These are phyloP conservation scores for Anaeramoeba ignava DNA, from an alignment of 78 protist species.

Conservation along the genomic window DNA sequence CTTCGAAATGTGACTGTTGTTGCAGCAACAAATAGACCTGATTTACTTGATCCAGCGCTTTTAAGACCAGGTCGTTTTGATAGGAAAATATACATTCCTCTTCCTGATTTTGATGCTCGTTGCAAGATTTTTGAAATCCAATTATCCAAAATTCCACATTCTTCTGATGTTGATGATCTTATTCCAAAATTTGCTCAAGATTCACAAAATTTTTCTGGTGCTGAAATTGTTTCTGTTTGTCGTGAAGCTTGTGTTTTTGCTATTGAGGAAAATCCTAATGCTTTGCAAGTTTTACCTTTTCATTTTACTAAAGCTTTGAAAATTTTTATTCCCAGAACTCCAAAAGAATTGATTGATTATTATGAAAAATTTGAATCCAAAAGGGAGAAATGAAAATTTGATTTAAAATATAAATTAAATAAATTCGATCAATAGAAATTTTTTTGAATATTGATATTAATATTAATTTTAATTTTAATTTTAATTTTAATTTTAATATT, in stretches of 20 bases:
- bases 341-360: too few species aligned
- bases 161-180: neutral
- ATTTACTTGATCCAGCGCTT: slow-evolving; percentile 73
- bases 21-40: slow-evolving; percentile 92
- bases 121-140: neutral
- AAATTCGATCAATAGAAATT: too few species aligned
- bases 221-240: slow-evolving; percentile 76
- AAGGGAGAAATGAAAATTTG: too few species aligned
- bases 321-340: too few species aligned
- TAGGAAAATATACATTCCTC: slow-evolving; percentile 55
- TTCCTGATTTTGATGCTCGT: slow-evolving; percentile 54
- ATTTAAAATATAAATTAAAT: too few species aligned
- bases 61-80: slow-evolving; percentile 85
- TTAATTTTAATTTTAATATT: too few species aligned
- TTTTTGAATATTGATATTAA: too few species aligned
- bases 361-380: too few species aligned
- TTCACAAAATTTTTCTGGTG: slow-evolving; percentile 71
- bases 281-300: too few species aligned
- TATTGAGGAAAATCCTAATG: slow-evolving; percentile 24
- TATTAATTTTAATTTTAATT: too few species aligned
- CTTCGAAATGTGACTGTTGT: slow-evolving; percentile 54
- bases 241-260: slow-evolving; percentile 70
- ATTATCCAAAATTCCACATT: neutral
- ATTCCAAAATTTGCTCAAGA: too few species aligned
- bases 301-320: too few species aligned